These are phyloP conservation scores for Inga leiocalycina DNA, from an alignment of 306 rosid species.

Conservation along the genomic window DNA sequence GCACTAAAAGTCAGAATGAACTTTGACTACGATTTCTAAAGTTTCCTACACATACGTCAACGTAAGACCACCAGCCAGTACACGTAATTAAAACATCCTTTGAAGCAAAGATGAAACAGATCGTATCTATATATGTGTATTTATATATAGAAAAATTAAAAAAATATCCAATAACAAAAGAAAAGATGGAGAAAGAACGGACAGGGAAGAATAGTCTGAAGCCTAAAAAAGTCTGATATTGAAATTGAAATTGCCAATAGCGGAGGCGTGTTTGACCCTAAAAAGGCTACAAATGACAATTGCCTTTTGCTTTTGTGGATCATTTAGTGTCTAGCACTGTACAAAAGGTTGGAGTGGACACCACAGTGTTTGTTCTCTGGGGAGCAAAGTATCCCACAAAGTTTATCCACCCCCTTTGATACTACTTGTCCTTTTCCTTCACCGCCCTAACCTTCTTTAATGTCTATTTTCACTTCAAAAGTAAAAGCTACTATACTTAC, in stretches of 20 bases:
- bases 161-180: neutral
- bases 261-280: conserved; percentile 66
- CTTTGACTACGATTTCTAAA: conserved; percentile 38
- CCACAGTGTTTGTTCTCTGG: conserved; percentile 73
- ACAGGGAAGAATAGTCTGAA: conserved; percentile 40
- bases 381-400: conserved; percentile 82
- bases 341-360: conserved; percentile 62
- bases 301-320: conserved; percentile 40
- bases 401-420: conserved; percentile 59
- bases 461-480: conserved; percentile 50
- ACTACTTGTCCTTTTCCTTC: conserved; percentile 55
- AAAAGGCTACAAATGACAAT: conserved; percentile 46
- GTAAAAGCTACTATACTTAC: conserved; percentile 50
- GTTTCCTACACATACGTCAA: conserved; percentile 33
- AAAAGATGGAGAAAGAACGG: neutral
- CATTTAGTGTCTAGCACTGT: conserved; percentile 47
- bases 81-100: conserved; percentile 36
- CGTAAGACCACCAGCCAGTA: conserved; percentile 49
- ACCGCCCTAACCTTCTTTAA: conserved; percentile 43
- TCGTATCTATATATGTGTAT: neutral
- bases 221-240: conserved; percentile 33
- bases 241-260: conserved; percentile 45
- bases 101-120: conserved; percentile 40
- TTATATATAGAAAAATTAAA: neutral
- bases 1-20: conserved; percentile 35